phyloP scores from a whole-genome alignment of 2,329 filamentous ascomycete species.

The Fonsecaea pedrosoi region DNA sequence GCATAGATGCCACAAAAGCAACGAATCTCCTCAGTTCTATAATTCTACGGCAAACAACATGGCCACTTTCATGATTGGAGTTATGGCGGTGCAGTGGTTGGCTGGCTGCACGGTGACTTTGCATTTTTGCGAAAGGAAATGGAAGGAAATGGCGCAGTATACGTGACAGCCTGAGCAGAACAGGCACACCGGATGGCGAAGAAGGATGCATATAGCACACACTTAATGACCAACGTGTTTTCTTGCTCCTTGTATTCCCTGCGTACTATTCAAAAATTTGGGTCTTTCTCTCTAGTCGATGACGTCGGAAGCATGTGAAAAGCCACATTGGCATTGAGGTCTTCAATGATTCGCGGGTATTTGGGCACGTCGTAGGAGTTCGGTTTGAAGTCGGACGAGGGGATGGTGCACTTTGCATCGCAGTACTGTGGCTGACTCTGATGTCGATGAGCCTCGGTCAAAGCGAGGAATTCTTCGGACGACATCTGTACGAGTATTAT shows the following conservation, averaged over 20 bases:
- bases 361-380: background rate
- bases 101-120: background rate
- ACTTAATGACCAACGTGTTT: background rate
- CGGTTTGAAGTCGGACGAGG: background rate
- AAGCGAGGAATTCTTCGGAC: background rate
- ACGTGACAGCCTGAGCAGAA: background rate
- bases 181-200: background rate
- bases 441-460: background rate
- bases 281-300: conserved; percentile 9
- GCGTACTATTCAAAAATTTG: background rate
- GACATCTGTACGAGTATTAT: background rate
- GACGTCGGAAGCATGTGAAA: conserved; percentile 33
- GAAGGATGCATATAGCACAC: background rate
- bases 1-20: conserved; percentile 8
- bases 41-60: background rate
- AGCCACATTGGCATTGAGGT: background rate
- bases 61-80: background rate
- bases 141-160: background rate
- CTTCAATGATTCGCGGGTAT: background rate
- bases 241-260: background rate
- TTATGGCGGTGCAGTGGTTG: background rate
- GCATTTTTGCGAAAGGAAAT: background rate
- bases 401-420: too few species aligned
- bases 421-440: background rate
- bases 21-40: conserved; percentile 24